Conservation (phyloP, 495 filamentous ascomycete genomes). For the Lineolata rhizophorae region DNA sequence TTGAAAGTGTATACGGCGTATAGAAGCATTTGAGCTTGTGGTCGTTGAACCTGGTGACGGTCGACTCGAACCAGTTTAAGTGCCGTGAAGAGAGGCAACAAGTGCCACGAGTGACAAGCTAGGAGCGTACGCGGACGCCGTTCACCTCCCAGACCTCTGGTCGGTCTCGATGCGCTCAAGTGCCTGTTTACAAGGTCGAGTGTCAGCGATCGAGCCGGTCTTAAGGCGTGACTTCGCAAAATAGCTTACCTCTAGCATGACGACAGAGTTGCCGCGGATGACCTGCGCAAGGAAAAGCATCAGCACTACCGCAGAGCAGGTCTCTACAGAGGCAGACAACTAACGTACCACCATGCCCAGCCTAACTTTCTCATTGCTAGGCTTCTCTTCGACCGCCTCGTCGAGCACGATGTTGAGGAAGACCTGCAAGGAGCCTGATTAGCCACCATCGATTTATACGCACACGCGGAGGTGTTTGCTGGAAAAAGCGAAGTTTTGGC, state of each 20-base stretch:
- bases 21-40: no score
- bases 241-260: slow-evolving; percentile 57
- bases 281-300: no score
- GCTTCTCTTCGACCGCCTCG: slow-evolving; percentile 91
- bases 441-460: not conserved
- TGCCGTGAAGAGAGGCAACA: no score
- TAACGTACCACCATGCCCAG: slow-evolving; percentile 78
- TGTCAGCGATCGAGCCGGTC: not conserved
- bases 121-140: no score
- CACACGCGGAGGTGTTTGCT: not conserved
- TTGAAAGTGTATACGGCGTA: no score
- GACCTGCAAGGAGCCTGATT: slow-evolving; percentile 37
- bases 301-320: not conserved
- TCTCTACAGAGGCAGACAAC: not conserved
- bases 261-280: slow-evolving; percentile 86
- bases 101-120: no score
- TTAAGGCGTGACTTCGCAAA: slow-evolving; percentile 8
- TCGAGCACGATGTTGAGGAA: slow-evolving; percentile 97
- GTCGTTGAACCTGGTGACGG: no score
- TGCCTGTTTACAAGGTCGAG: not conserved
- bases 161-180: slow-evolving; percentile 2
- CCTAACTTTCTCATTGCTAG: slow-evolving; percentile 70
- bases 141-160: no score
- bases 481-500: not conserved
- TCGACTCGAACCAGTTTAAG: no score